Evolutionary conservation across 2,329 filamentous ascomycete genomes (phyloP).

Genomic region (Botryosphaeria dothidea): DNA sequence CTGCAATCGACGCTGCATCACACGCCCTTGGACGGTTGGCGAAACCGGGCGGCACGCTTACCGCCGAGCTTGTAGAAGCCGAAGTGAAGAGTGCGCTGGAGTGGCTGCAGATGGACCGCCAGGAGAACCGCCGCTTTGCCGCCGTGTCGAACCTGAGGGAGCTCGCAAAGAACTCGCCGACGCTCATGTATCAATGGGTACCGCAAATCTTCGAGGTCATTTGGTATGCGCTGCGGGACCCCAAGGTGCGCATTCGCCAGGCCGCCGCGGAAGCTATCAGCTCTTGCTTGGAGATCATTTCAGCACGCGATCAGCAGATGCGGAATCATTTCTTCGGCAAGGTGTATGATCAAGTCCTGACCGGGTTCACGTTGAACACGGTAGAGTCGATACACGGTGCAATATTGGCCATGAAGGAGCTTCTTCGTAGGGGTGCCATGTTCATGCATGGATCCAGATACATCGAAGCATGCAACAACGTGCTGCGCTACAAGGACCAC

Average conservation of each 20-base stretch:
- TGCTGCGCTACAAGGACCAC: constrained; percentile 90
- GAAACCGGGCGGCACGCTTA: constrained; percentile 87
- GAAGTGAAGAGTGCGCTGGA: constrained; percentile 96
- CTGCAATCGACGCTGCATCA: constrained; percentile 87
- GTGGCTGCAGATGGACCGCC: constrained; percentile 92
- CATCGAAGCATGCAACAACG: constrained; percentile 86
- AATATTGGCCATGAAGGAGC: constrained; percentile 85
- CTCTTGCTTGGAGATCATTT: constrained; percentile 93
- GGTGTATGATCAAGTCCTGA: constrained; percentile 82
- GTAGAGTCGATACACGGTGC: constrained; percentile 94
- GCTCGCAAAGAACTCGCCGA: constrained; percentile 88
- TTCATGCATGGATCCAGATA: constrained; percentile 95
- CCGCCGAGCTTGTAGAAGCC: constrained; percentile 92
- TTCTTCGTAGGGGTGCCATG: constrained; percentile 94
- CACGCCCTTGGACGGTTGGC: constrained; percentile 87
- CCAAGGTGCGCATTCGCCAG: constrained; percentile 85
- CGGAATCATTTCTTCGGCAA: constrained; percentile 86
- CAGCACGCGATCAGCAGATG: constrained; percentile 85
- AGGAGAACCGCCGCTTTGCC: constrained; percentile 90
- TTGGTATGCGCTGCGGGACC: constrained; percentile 90
- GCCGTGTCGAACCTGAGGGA: constrained; percentile 90
- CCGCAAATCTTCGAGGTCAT: constrained; percentile 94
- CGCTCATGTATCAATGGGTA: constrained; percentile 92
- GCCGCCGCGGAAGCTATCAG: constrained; percentile 92
- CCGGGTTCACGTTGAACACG: constrained; percentile 73